Evolutionary conservation across 2,329 filamentous ascomycete species (phyloP), one percentile per base, ranked within the genome.

Genomic region (Phaeoacremonium minimum): DNA sequence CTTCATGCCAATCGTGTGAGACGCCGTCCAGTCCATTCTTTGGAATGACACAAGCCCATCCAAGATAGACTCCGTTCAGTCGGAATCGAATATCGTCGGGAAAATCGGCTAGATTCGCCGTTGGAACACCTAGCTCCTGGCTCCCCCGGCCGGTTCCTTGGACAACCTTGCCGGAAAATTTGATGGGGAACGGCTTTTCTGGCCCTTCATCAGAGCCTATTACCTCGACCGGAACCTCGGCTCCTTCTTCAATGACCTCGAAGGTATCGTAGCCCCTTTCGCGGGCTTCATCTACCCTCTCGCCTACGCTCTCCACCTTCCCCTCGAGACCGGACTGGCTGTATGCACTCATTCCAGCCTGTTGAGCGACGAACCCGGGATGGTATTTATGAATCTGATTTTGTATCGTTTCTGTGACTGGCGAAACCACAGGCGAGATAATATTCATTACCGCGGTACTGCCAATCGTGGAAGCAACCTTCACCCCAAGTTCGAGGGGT

Each of bases 401-500:
- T 32, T 72, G 58, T 3, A 74, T 64, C 0, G 67, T 59, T n/a
- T 51, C 50, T 9, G 57, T 55, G 5, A 63, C 60, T 3, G 71
- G 69, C 7, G 57, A 57, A 12, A 61, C 46, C 38, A 73, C 70
- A 3, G 71, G 69, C 7, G 57, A 57, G 12, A 61, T 46, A 38
- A 73, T 70, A 30, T 56, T 64, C 15, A 65, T 66, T 3, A 62
- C 68, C 6, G 66, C 57, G 33, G 58, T 60, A 41, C 59, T 61
- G 11, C 69, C 71, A 4, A 77, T 63, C 0, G 69, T 65, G 4
- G 66, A 73, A 2, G 71, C 71, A 4, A 75, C 69, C 50, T 75
- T 76, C 43, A 79, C 66, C 5, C 80, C 81, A 6, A 83, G 52
- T 49, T 87, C 83, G 13, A 87, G 51, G 1, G 83, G 83, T 55